Evolutionary conservation across 371 early-diverging fungal species (phyloP).

Genomic region (Mortierella sp.): DNA sequence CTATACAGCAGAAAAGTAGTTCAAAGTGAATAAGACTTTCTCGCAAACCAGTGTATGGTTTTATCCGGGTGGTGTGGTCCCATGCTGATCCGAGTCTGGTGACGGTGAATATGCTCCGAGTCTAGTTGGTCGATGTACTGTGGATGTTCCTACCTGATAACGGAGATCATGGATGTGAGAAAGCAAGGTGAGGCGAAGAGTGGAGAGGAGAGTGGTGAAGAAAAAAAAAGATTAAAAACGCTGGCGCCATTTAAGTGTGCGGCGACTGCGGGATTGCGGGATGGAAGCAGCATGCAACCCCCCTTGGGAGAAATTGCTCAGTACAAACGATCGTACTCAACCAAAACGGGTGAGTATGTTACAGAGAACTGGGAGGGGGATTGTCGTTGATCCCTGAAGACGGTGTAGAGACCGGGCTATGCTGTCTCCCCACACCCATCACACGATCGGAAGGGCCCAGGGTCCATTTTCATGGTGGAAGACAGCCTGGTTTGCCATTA

Average conservation of each 20-base stretch:
- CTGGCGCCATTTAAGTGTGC: neutral
- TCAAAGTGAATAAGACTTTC: no score
- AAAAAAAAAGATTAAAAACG: neutral
- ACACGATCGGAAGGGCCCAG: no score
- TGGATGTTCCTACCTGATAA: slow-evolving; percentile 14
- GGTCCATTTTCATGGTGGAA: no score
- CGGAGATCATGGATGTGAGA: slow-evolving; percentile 7
- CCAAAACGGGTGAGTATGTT: neutral
- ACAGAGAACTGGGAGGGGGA: no score
- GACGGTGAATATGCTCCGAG: neutral
- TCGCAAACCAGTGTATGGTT: no score
- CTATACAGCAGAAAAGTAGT: slow-evolving; percentile 2
- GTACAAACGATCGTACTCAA: neutral
- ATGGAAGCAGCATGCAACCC: neutral
- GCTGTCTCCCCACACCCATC: no score
- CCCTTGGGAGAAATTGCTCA: neutral
- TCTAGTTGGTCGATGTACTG: neutral
- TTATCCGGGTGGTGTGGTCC: no score
- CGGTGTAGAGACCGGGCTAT: no score
- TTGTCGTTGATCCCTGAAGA: no score
- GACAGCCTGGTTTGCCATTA: no score
- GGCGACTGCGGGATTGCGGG: slow-evolving; percentile 9
- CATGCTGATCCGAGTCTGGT: no score
- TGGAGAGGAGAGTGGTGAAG: neutral
- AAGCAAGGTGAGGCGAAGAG: neutral